Percentiles rank a stretch among this genome's conserved stretches.
Evolutionary conservation across 202 grass and related monocot species (phyloP).

Genomic region (Dendrocalamus latiflorus): DNA sequence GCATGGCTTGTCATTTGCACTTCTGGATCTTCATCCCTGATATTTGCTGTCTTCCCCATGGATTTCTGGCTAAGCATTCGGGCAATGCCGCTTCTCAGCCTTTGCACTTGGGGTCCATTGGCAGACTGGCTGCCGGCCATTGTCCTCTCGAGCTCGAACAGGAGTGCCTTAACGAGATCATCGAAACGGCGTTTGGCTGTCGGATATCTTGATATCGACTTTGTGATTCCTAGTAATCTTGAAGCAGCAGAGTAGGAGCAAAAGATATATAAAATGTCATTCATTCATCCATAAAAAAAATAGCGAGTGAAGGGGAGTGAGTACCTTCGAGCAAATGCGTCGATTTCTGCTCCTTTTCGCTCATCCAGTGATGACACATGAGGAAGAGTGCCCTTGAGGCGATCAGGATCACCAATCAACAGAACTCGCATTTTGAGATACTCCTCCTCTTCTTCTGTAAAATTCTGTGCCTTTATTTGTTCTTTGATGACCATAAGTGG

Average conservation of each 20-base stretch:
- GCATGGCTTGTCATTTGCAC: constrained; percentile 3
- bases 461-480: constrained; percentile 87
- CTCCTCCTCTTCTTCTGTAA: constrained; percentile 70
- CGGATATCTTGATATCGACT: constrained; percentile 89
- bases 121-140: constrained; percentile 38
- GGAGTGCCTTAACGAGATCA: constrained; percentile 55
- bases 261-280: not conserved
- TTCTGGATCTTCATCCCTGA: constrained; percentile 42
- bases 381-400: constrained; percentile 47
- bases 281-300: not conserved
- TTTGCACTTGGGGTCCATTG: constrained; percentile 41
- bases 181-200: constrained; percentile 85
- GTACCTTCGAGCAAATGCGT: constrained; percentile 90
- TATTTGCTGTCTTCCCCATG: constrained; percentile 43
- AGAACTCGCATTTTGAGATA: constrained; percentile 77
- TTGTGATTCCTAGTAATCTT: constrained; percentile 95
- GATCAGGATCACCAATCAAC: constrained; percentile 54
- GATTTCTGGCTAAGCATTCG: constrained; percentile 75
- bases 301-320: not conserved
- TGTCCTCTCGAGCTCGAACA: constrained; percentile 78
- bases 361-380: constrained; percentile 53
- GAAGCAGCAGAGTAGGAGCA: not conserved
- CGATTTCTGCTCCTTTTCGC: constrained; percentile 74
- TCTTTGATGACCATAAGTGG: constrained; percentile 93
- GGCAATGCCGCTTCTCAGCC: constrained; percentile 39